These are phyloP conservation scores for Penicillium sp. DNA, from an alignment of 2,329 filamentous ascomycete species.

Conservation along the genomic window DNA sequence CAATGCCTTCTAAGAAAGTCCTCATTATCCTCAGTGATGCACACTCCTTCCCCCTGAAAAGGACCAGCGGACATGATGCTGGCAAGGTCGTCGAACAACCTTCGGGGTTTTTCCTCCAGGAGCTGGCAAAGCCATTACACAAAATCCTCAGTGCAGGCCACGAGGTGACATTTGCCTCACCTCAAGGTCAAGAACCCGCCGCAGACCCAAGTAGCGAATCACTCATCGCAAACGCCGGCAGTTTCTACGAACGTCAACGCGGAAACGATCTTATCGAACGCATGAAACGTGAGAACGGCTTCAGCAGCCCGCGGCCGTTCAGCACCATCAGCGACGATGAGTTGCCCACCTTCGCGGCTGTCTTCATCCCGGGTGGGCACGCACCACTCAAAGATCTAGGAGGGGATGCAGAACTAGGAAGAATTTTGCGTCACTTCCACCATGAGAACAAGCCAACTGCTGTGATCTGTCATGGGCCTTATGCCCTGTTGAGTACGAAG, in stretches of 20 bases:
- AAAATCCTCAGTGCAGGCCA: constrained; percentile 39
- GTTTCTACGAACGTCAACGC: constrained; percentile 44
- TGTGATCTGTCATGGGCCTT: constrained; percentile 49
- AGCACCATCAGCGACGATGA: constrained; percentile 41
- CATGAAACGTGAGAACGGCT: constrained; percentile 48
- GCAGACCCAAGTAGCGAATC: constrained; percentile 45
- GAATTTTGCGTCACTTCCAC: constrained; percentile 45
- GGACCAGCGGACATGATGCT: constrained; percentile 21
- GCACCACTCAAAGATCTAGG: constrained; percentile 45
- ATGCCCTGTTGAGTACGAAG: constrained; percentile 46
- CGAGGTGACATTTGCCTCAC: constrained; percentile 48
- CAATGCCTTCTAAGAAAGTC: constrained; percentile 38
- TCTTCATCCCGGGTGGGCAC: constrained; percentile 49
- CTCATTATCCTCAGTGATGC: constrained; percentile 48
- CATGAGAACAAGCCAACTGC: constrained; percentile 43
- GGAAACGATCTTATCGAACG: constrained; percentile 43
- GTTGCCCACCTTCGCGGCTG: constrained; percentile 38
- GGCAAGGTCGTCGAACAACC: constrained; percentile 29
- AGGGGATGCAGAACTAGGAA: constrained; percentile 42
- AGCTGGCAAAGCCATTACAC: constrained; percentile 39
- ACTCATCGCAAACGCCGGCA: constrained; percentile 46
- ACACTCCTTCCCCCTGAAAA: constrained; percentile 37
- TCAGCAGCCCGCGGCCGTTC: constrained; percentile 39
- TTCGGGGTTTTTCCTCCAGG: constrained; percentile 40
- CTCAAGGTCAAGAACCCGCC: constrained; percentile 41